A percentile compares a stretch with the other conserved stretches of the same genome.
Conservation (phyloP, 768 basidiomycete genomes). For the Boletus vinaceobasis region DNA sequence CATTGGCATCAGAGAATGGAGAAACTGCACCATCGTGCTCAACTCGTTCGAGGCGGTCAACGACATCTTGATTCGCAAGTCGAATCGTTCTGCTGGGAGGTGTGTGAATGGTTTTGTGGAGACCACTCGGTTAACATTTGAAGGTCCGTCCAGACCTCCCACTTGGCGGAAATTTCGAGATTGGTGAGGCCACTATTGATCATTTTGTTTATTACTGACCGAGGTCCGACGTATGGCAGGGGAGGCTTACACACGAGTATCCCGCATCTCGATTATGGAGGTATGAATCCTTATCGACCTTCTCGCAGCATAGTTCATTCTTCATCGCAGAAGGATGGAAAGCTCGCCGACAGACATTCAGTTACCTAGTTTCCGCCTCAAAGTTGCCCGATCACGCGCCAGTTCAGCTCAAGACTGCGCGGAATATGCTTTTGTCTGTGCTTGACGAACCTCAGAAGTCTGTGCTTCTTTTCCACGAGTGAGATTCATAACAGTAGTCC, state of each 20-base stretch:
- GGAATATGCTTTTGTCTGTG: not conserved
- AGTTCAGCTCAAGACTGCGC: not conserved
- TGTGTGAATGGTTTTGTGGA: not conserved
- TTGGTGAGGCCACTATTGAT: not conserved
- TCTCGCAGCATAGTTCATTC: not conserved
- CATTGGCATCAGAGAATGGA: constrained; percentile 5
- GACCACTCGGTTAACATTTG: not conserved
- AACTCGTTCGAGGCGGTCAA: constrained; percentile 6
- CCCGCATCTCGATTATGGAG: constrained; percentile 6
- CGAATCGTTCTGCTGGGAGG: constrained; percentile 1
- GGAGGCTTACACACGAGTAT: constrained; percentile 2
- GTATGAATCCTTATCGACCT: not conserved
- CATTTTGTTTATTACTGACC: not conserved
- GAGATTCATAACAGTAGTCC: not conserved
- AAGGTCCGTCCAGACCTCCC: not conserved
- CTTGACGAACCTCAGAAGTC: not conserved
- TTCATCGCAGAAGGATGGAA: constrained; percentile 2
- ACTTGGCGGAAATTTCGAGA: constrained; percentile 1
- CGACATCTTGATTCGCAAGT: constrained; percentile 1
- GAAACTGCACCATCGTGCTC: constrained; percentile 2
- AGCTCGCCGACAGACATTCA: constrained; percentile 1
- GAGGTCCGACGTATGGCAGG: not conserved
- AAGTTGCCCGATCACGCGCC: constrained; percentile 1
- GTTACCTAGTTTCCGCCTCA: not conserved
- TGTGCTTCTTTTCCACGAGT: constrained; percentile 1